Base-by-base conservation (phyloP, 495 filamentous ascomycete genomes). In the Aspergillus asperescens region DNA sequence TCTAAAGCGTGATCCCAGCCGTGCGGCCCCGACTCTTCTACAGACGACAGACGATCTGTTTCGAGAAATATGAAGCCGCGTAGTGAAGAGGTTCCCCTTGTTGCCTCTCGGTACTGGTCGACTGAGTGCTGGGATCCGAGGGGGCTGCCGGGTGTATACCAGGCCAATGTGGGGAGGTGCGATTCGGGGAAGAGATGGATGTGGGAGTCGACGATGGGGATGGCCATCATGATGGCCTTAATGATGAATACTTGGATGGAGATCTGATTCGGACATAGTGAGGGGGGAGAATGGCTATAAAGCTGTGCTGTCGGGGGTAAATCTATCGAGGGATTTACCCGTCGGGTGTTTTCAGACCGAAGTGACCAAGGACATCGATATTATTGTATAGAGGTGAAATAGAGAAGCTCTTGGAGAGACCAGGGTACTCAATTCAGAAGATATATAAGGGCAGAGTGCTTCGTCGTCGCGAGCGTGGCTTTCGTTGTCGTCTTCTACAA, bases 61-160 rank as follows among this genome's bases (percentile, higher is more conserved):
- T 95, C 90, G 34, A 94, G 61, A 67, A 90, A 86, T 42, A 95
- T 77, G 70, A 90, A 90, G 15, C 87, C 89, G 6, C 77, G 68
- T 8, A 85, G 53, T 6, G 60, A 61, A 15, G 62, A 60, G 2
- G 46, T 7, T 56, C 2, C 47, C 32, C 55, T 53, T 24, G 58
- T 62, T 7, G 69, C 71, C 6, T 50, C 27, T 16, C 62, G 62
- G 65, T 83, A 89, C 56, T 88, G 77, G 44, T 76, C 62, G 34
- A 87, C 54, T n/a, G 81, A 85, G 64, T 83, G 77, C 41, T 84
- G 83, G 8, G 67, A 62, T 37, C 77, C 70, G 4, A 94, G 73
- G 3, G 81, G 81, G 50, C 72, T 64, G 5, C 70, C 70, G 2
- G 81, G 70, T 0, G 47, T 63, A 55, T 78, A 78, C 89, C 88